A percentile compares a stretch with the other conserved stretches of the same genome.
These are phyloP conservation scores for Serendipita sp. DNA, from an alignment of 768 basidiomycete genomes.

Conservation along the genomic window DNA sequence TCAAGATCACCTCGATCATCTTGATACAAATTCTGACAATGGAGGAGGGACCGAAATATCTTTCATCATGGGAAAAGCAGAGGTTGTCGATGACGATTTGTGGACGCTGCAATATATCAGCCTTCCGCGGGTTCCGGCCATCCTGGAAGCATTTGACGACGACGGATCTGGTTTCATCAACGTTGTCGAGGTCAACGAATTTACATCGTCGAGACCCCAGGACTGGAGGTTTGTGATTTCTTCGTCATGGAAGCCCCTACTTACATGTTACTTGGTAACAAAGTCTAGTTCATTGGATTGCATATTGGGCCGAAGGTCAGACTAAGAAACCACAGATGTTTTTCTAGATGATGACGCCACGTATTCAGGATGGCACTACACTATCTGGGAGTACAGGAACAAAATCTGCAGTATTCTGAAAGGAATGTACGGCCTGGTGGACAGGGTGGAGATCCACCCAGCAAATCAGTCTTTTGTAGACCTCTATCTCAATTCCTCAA, in stretches of 20 bases:
- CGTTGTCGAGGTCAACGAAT: slow-evolving; percentile 21
- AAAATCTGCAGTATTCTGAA: slow-evolving; percentile 11
- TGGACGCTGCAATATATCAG: slow-evolving; percentile 21
- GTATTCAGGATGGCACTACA: slow-evolving; percentile 15
- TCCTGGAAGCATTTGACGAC: slow-evolving; percentile 28
- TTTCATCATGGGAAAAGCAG: too few species aligned
- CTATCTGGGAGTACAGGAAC: slow-evolving; percentile 7
- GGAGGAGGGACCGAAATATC: too few species aligned
- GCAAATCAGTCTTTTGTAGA: slow-evolving; percentile 16
- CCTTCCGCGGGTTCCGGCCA: slow-evolving; percentile 19
- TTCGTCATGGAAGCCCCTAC: too few species aligned
- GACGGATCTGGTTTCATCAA: slow-evolving; percentile 12
- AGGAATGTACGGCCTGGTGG: slow-evolving; percentile 12
- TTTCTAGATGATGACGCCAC: too few species aligned
- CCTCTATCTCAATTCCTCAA: slow-evolving; percentile 15
- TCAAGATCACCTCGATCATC: too few species aligned
- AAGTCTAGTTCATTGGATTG: slow-evolving; percentile 20
- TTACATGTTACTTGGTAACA: too few species aligned
- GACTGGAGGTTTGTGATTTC: too few species aligned
- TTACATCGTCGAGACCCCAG: slow-evolving; percentile 12
- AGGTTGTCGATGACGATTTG: too few species aligned
- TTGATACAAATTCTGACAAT: too few species aligned
- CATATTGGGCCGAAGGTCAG: slow-evolving; percentile 23
- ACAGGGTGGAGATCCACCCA: slow-evolving; percentile 9
- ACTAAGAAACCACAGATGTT: neutral